Percentiles rank a stretch among this genome's conserved stretches.
Conservation (phyloP, 2,329 filamentous ascomycete species). For the Rhynchosporium agropyri region DNA sequence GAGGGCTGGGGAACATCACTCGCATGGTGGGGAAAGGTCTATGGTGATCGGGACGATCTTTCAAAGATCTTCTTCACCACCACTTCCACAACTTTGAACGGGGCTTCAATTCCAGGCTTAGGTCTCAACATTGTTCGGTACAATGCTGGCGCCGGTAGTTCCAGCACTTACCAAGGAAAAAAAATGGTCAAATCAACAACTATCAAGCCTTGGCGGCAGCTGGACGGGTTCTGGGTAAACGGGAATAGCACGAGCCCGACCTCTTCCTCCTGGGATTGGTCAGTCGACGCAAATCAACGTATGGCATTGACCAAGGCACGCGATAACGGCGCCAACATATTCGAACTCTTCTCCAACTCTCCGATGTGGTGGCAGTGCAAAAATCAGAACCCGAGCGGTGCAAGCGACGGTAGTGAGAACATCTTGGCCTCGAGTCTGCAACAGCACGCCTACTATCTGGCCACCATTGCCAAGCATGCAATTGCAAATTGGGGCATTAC, state of each 20-base stretch:
- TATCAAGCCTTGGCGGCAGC: not conserved
- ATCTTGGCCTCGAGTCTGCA: not conserved
- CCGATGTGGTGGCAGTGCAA: not conserved
- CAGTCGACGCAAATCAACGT: not conserved
- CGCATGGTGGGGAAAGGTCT: not conserved
- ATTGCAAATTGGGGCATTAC: not conserved
- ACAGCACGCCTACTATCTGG: not conserved
- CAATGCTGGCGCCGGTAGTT: not conserved
- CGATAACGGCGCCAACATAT: not conserved
- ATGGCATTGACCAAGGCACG: not conserved
- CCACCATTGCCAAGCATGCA: not conserved
- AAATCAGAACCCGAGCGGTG: not conserved
- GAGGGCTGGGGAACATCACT: not conserved
- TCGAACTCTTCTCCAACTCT: not conserved
- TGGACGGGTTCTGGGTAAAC: not conserved
- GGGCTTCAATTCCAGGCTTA: not conserved
- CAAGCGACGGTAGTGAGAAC: not conserved
- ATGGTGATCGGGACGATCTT: not conserved
- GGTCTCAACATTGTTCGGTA: not conserved
- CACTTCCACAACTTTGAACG: not conserved
- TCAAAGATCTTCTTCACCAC: not conserved
- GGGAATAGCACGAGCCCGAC: not conserved
- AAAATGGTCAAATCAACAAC: not conserved
- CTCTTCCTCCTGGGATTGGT: not conserved
- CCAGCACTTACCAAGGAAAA: not conserved